These are phyloP conservation scores for Cryptococcus sp. DNA, from an alignment of 1,284 basidiomycete species.

Conservation along the genomic window DNA sequence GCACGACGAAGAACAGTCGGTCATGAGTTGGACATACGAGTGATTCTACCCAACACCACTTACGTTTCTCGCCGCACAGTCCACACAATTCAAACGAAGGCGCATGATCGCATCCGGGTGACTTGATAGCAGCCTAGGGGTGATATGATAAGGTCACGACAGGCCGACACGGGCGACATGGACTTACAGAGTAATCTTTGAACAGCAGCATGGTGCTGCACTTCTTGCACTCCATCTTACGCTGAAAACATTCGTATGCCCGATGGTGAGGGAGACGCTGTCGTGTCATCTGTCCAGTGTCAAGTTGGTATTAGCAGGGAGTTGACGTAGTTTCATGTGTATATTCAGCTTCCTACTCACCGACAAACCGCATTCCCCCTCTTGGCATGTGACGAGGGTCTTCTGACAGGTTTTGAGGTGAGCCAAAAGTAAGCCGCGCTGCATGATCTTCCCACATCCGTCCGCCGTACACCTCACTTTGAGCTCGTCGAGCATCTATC, in stretches of 20 bases:
- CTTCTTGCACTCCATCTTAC: constrained; percentile 41
- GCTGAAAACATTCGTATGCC: constrained; percentile 47
- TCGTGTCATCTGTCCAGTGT: constrained; percentile 33
- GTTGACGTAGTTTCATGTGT: background rate
- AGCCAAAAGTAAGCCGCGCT: constrained; percentile 66
- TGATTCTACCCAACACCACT: constrained; percentile 1
- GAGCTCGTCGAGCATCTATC: constrained; percentile 79
- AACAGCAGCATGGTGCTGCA: constrained; percentile 38
- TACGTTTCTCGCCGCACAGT: constrained; percentile 21
- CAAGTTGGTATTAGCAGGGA: constrained; percentile 55
- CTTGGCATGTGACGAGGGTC: constrained; percentile 61
- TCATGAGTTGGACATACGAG: background rate
- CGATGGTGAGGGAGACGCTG: constrained; percentile 41
- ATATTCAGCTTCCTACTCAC: constrained; percentile 49
- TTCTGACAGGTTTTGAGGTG: constrained; percentile 70
- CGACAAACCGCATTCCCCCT: constrained; percentile 53
- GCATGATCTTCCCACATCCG: constrained; percentile 64
- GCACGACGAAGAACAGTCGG: background rate
- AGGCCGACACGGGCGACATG: background rate
- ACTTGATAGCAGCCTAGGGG: background rate
- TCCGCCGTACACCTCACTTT: constrained; percentile 66
- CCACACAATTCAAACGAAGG: constrained; percentile 11
- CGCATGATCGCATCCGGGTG: constrained; percentile 10
- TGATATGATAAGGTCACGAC: background rate
- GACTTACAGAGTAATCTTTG: constrained; percentile 28